Evolutionary conservation across 768 basidiomycete genomes (phyloP), one percentile per base, ranked within the genome.

Genomic region (Leccinellum albellum): DNA sequence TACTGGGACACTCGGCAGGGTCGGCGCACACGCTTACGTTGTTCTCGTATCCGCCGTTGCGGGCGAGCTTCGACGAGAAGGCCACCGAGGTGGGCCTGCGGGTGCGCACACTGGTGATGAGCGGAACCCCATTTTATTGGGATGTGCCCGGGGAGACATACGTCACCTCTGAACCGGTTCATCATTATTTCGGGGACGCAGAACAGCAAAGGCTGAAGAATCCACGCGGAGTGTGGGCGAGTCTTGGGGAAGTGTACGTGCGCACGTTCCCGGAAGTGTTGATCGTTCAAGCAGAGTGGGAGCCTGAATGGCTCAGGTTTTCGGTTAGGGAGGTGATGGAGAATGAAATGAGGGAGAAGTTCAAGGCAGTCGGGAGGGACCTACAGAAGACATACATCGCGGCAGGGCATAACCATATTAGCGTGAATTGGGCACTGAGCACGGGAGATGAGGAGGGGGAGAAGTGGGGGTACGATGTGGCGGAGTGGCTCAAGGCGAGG

Each of bases 1-100:
- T 87, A 40, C 72, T 82, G 69, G 83, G 79, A 0, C 86, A 88
- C 68, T 87, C 86, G 1, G 85, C 83, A 0, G 87, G 87, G 1
- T 82, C 80, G 1, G 70, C 74, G 26, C 80, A 84, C 64, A 62
- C 77, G 44, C 69, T 78, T 4, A 78, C 83, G 17, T 59, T 81
- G 51, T 66, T 82, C 4, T 62, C 79, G 42, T 61, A 78, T 28
- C 32, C 60, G 6, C 57, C 66, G 21, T 29, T 68, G 46, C 52
- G 73, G 71, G 1, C 70, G 66, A 35, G 68, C 82, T 17, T 63
- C 76, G 37, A 62, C 71, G n/a, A 58, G 67, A 54, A 10, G 32
- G 42, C 28, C 42, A 53, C 47, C 50, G 76, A 37, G 49, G 47
- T 54, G 40, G 64, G 64, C 14, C 15, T 69, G 15, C 48, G 48